phyloP scores from a whole-genome alignment of 805 yeast species.

The Wickerhamiella azymoides region DNA sequence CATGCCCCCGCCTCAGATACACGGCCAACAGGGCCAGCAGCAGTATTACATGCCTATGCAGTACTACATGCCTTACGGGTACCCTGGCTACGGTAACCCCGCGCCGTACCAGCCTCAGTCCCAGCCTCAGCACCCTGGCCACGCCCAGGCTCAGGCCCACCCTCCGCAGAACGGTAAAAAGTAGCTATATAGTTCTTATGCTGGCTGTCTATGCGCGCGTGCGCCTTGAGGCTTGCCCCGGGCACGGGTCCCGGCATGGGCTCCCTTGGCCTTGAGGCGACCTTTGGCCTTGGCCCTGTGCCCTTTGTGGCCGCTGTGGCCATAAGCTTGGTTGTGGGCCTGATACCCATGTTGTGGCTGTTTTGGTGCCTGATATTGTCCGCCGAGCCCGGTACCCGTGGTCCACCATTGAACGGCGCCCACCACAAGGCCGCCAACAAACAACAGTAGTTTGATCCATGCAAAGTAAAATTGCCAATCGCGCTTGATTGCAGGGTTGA shows the following conservation, averaged over 20 bases:
- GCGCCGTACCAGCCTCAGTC: conserved; percentile 1
- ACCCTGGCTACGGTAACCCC: conserved; percentile 7
- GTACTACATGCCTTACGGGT: conserved; percentile 13
- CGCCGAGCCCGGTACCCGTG: no score
- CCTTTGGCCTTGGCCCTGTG: no score
- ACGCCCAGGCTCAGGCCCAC: neutral
- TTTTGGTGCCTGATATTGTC: no score
- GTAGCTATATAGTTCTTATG: neutral
- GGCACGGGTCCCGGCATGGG: no score
- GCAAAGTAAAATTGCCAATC: conserved; percentile 1
- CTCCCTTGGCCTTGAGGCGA: no score
- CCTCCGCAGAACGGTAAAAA: neutral
- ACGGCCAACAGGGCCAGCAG: conserved; percentile 4
- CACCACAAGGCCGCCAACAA: conserved; percentile 1
- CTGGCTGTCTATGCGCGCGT: no score
- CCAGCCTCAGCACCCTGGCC: neutral
- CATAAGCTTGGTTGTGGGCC: no score
- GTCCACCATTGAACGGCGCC: neutral
- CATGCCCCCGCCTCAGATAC: conserved; percentile 8
- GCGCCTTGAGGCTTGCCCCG: no score
- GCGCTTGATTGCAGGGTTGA: neutral
- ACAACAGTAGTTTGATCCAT: conserved; percentile 1
- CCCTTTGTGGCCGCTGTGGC: no score
- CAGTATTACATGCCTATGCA: conserved; percentile 7
- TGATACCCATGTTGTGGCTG: no score